phyloP scores from a whole-genome alignment of 2,329 filamentous ascomycete species.

The Dendryphion nanum region DNA sequence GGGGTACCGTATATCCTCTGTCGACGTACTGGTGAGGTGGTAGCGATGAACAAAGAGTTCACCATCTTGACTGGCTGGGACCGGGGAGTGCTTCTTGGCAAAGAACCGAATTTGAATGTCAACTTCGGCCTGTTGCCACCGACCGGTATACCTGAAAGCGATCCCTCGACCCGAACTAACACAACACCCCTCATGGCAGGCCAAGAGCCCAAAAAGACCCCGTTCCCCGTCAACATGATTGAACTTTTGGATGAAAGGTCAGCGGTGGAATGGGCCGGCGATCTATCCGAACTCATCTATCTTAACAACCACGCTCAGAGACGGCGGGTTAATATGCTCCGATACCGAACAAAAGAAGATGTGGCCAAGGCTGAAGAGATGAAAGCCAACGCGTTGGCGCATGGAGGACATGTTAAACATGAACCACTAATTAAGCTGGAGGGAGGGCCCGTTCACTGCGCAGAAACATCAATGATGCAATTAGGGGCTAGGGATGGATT shows the following conservation, averaged over 20 bases:
- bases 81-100: conserved; percentile 82
- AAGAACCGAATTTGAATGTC: conserved; percentile 82
- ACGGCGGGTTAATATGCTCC: conserved; percentile 79
- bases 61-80: conserved; percentile 94
- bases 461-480: conserved; percentile 76
- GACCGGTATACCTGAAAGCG: conserved; percentile 36
- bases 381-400: conserved; percentile 13
- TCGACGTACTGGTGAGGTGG: conserved; percentile 89
- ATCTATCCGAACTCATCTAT: conserved; percentile 90
- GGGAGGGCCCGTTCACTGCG: conserved; percentile 42
- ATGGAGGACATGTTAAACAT: conserved; percentile 21
- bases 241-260: conserved; percentile 92
- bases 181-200: conserved; percentile 47
- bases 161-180: conserved; percentile 36
- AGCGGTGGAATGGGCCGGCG: conserved; percentile 92
- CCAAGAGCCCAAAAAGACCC: conserved; percentile 36
- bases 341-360: conserved; percentile 64
- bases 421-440: conserved; percentile 32
- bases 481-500: conserved; percentile 81
- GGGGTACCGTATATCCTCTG: conserved; percentile 91
- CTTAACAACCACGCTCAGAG: conserved; percentile 85
- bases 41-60: conserved; percentile 93
- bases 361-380: conserved; percentile 27
- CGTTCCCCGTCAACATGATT: conserved; percentile 82
- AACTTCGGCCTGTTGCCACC: conserved; percentile 62